Evolutionary conservation across 441 rosid species (phyloP).

Genomic region (Pelargonium australe): DNA sequence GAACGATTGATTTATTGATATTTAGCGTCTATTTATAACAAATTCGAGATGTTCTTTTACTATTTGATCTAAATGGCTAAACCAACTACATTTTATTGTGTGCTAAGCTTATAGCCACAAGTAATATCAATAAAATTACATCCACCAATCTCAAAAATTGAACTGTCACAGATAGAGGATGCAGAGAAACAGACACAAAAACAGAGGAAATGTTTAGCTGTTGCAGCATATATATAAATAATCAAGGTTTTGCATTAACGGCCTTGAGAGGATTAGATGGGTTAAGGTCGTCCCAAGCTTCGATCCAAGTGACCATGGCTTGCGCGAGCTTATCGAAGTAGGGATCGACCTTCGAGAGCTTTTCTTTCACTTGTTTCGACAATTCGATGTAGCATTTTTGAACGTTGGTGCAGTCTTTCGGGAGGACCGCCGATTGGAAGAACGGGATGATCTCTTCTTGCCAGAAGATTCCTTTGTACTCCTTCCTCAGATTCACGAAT

Average conservation of each 20-base stretch:
- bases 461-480: conserved; percentile 41
- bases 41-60: neutral
- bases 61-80: neutral
- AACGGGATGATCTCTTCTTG: conserved; percentile 97
- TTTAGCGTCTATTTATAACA: neutral
- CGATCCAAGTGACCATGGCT: conserved; percentile 94
- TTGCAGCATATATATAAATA: neutral
- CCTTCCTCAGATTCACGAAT: conserved; percentile 35
- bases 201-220: neutral
- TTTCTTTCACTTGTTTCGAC: conserved; percentile 70
- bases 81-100: neutral
- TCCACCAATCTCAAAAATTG: neutral
- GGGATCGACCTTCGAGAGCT: conserved; percentile 65
- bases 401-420: conserved; percentile 74
- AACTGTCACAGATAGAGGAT: neutral
- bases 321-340: conserved; percentile 88
- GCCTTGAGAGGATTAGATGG: conserved; percentile 20
- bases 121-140: neutral
- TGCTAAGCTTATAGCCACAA: neutral
- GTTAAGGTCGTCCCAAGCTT: conserved; percentile 95
- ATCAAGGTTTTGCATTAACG: neutral
- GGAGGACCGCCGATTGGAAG: conserved; percentile 62
- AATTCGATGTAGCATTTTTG: conserved; percentile 85
- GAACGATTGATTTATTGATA: neutral
- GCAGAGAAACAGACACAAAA: neutral